Evolutionary conservation across 441 rosid species (phyloP), one percentile per base, ranked within the genome.

Genomic region (Gossypium lobatum): DNA sequence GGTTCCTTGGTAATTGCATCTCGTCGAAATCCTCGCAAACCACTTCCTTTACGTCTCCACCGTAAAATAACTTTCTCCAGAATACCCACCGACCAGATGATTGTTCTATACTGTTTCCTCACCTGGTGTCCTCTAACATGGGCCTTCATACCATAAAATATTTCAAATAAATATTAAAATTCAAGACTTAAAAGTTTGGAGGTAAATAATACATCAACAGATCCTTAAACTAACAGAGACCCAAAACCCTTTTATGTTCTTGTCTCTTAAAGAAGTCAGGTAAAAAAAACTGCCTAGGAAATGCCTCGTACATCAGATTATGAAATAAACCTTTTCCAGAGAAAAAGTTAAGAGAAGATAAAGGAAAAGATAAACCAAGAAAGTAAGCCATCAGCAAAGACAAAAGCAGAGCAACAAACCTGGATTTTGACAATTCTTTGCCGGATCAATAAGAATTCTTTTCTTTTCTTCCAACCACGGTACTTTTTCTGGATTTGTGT

Each of bases 1-100:
- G 87, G 61, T 70, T 83, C 77, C 75, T 79, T 84, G 28, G 83
- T 45, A 55, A 85, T 71, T 34, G 87, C 85, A 34, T 88, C 93
- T 26, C 86, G 72, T 62, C 86, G 84, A 73, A 91, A 92, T 61
- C 98, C 97, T 59, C 98, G 89, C 63, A 95, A 77, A 62, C 99
- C 99, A 76, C 89, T 93, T 70, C 99, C 89, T 79, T 86, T 95
- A 57, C 97, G 93, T 83, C 97, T 90, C 98, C 99, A 95, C 4
- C 99, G 95, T 80, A 95, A 72, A 74, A 95, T 91, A 66, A 90
- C 88, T 86, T 95, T 95, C 83, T 91, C 99, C 69, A 95, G 80
- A 64, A 95, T 81, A 78, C 98, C 97, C 37, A 95, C 98, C 0
- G 97, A 95, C 99, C 98, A 95, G 39, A 86, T 72, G 46, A 95